Conservation (phyloP, 176 grass and related monocot species). For the Neostapfia colusana region DNA sequence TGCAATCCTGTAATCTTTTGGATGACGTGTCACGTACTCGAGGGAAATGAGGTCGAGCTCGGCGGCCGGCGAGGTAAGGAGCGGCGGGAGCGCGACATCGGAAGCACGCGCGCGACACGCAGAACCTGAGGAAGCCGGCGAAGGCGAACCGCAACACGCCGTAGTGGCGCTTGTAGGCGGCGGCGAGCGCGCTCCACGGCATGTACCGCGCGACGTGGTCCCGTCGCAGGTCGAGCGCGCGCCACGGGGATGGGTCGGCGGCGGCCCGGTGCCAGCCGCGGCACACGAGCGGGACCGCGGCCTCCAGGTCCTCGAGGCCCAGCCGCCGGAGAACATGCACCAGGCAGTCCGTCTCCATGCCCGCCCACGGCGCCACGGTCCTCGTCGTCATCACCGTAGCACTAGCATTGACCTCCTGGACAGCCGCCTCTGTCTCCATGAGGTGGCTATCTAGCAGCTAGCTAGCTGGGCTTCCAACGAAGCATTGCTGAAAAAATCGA, state of each 20-base stretch:
- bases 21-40: conserved; percentile 11
- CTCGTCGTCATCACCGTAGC: not conserved
- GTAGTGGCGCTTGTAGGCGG: conserved; percentile 40
- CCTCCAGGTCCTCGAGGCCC: conserved; percentile 55
- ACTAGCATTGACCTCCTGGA: not conserved
- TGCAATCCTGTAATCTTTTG: no score
- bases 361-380: conserved; percentile 41
- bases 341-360: conserved; percentile 75
- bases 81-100: conserved; percentile 53
- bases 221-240: conserved; percentile 65
- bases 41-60: conserved; percentile 46
- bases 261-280: conserved; percentile 63
- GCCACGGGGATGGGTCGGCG: conserved; percentile 62
- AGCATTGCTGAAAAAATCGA: no score
- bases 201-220: conserved; percentile 71
- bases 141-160: conserved; percentile 42
- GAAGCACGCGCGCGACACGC: conserved; percentile 20
- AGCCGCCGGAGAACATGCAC: conserved; percentile 60
- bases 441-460: no score
- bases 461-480: no score
- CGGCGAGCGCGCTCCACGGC: conserved; percentile 60
- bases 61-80: conserved; percentile 27
- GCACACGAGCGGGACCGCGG: conserved; percentile 72
- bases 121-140: conserved; percentile 55
- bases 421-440: not conserved